phyloP scores from a whole-genome alignment of 1,284 basidiomycete genomes.

The Vanrija sp. region DNA sequence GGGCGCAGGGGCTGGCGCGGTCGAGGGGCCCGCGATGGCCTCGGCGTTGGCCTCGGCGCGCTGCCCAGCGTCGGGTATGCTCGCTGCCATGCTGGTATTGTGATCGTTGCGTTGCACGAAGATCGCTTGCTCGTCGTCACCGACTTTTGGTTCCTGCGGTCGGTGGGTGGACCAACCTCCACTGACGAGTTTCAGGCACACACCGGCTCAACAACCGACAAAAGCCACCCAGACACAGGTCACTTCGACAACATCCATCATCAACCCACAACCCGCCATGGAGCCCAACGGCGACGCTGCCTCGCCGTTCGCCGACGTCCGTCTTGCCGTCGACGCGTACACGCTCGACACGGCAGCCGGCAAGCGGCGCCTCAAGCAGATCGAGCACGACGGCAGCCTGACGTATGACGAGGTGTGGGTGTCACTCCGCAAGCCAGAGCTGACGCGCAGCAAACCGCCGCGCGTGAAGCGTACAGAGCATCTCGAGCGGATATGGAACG shows the following conservation, averaged over 20 bases:
- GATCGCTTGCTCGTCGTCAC: not conserved
- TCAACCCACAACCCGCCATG: conserved; percentile 4
- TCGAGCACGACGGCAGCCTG: conserved; percentile 31
- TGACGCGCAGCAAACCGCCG: conserved; percentile 10
- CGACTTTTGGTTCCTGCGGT: not conserved
- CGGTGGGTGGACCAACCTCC: not conserved
- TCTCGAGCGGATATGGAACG: conserved; percentile 40
- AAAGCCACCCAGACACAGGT: not conserved
- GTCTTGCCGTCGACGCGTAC: conserved; percentile 28
- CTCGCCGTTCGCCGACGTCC: conserved; percentile 15
- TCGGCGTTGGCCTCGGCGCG: no score
- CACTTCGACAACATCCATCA: not conserved
- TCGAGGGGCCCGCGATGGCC: not conserved
- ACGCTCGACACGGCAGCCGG: conserved; percentile 28
- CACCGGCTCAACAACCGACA: not conserved
- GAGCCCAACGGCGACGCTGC: conserved; percentile 10
- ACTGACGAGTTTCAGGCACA: not conserved
- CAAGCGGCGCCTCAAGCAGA: conserved; percentile 21
- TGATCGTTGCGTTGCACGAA: no score
- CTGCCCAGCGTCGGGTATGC: not conserved
- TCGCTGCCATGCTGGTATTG: not conserved
- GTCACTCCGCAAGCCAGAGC: no score
- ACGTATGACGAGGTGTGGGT: conserved; percentile 32
- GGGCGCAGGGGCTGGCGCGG: not conserved
- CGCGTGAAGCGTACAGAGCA: conserved; percentile 31